phyloP scores from a whole-genome alignment of 768 basidiomycete species.

The Dentipellis fragilis region DNA sequence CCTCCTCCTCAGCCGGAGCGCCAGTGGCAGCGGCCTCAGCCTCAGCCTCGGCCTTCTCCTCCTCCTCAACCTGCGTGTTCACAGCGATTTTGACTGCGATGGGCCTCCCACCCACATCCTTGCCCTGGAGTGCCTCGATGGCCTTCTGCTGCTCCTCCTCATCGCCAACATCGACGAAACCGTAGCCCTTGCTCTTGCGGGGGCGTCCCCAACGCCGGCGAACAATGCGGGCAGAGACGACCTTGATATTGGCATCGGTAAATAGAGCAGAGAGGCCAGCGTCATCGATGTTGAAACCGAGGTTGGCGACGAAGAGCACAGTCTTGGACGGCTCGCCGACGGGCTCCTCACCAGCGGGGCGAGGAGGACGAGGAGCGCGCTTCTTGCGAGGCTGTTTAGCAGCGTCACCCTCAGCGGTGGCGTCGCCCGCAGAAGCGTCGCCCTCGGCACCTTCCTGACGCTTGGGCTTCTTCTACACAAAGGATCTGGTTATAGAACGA shows the following conservation, averaged over 20 bases:
- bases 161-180: slow-evolving; percentile 90
- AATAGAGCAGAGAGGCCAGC: slow-evolving; percentile 72
- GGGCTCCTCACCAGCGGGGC: slow-evolving; percentile 75
- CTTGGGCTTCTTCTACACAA: slow-evolving; percentile 31
- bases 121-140: slow-evolving; percentile 76
- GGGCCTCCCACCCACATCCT: slow-evolving; percentile 74
- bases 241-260: slow-evolving; percentile 74
- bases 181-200: slow-evolving; percentile 91
- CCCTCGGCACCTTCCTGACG: slow-evolving; percentile 25
- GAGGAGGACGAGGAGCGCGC: slow-evolving; percentile 46
- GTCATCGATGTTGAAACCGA: slow-evolving; percentile 90
- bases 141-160: slow-evolving; percentile 90
- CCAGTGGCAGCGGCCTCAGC: slow-evolving; percentile 2
- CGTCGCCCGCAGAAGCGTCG: slow-evolving; percentile 29
- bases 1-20: slow-evolving; percentile 11
- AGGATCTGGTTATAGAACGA: no score
- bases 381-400: slow-evolving; percentile 42
- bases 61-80: slow-evolving; percentile 56
- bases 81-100: slow-evolving; percentile 96
- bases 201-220: slow-evolving; percentile 75
- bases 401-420: slow-evolving; percentile 25
- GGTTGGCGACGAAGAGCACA: slow-evolving; percentile 94
- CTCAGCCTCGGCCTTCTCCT: slow-evolving; percentile 15
- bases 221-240: slow-evolving; percentile 84
- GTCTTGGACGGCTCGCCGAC: slow-evolving; percentile 81